A percentile compares a stretch with the other conserved stretches of the same genome.
Conservation (phyloP, 2,329 filamentous ascomycete genomes). For the Calonectria hongkongensis region DNA sequence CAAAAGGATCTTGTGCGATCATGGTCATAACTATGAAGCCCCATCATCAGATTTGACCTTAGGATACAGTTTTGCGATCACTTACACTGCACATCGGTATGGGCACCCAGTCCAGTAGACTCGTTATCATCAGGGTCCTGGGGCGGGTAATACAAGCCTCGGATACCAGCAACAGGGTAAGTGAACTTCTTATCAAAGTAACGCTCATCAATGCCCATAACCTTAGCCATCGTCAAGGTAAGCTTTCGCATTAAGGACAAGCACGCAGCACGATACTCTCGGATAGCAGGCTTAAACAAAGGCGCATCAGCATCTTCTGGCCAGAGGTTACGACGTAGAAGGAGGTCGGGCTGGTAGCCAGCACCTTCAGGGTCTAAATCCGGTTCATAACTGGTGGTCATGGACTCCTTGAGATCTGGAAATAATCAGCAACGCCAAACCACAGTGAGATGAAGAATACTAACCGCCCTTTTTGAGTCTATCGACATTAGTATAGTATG, state of each 20-base stretch:
- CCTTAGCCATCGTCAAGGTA: background rate
- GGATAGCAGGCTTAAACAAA: background rate
- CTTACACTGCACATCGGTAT: conserved; percentile 6
- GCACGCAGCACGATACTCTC: conserved; percentile 10
- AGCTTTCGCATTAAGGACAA: conserved; percentile 3
- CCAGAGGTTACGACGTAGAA: background rate
- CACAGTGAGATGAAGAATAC: background rate
- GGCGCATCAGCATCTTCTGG: background rate
- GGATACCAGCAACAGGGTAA: conserved; percentile 6
- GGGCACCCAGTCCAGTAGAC: conserved; percentile 8
- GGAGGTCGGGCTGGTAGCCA: background rate
- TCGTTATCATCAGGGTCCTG: background rate
- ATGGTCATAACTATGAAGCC: conserved; percentile 3
- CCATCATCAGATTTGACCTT: background rate
- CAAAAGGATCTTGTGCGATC: conserved; percentile 12
- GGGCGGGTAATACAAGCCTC: conserved; percentile 3
- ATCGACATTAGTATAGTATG: conserved; percentile 9
- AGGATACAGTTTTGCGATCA: background rate
- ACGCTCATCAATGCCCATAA: background rate
- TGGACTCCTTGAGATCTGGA: conserved; percentile 2
- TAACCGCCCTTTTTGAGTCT: conserved; percentile 4
- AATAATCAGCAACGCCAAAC: background rate
- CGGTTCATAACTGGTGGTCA: background rate
- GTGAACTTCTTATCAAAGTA: conserved; percentile 12
- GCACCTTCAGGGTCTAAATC: background rate